phyloP scores from a whole-genome alignment of 2,329 filamentous ascomycete genomes.

The Lachnellula subtilissima region DNA sequence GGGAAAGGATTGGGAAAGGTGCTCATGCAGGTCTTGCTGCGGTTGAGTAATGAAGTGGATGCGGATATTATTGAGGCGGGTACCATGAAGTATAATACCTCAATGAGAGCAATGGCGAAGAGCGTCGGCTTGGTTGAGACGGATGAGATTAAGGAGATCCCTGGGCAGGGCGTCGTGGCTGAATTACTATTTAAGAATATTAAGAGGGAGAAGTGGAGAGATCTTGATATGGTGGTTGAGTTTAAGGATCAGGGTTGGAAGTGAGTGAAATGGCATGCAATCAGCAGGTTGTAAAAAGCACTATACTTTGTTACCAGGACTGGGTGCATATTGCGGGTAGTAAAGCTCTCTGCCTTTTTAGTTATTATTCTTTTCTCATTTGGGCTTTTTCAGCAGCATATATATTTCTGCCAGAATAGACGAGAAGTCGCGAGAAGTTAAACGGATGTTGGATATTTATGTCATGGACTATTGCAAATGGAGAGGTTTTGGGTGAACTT shows the following conservation, averaged over 20 bases:
- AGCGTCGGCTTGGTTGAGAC: constrained; percentile 13
- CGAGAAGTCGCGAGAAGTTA: too few species aligned
- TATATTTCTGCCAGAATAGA: too few species aligned
- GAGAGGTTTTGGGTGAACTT: background rate
- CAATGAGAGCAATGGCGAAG: constrained; percentile 15
- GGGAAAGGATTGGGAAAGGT: constrained; percentile 9
- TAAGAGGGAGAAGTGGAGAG: constrained; percentile 7
- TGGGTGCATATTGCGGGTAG: too few species aligned
- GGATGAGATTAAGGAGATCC: constrained; percentile 23
- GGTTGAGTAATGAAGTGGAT: constrained; percentile 14
- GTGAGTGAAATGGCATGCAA: constrained; percentile 1
- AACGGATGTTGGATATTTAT: too few species aligned
- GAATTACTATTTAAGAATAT: constrained; percentile 17
- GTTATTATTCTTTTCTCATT: too few species aligned
- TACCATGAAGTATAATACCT: constrained; percentile 13
- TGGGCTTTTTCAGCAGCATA: too few species aligned
- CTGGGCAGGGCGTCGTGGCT: constrained; percentile 20
- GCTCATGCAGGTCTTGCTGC: constrained; percentile 7
- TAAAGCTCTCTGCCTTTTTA: too few species aligned
- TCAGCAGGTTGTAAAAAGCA: background rate
- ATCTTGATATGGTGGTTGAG: constrained; percentile 4
- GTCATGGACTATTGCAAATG: too few species aligned
- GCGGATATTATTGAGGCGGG: constrained; percentile 8
- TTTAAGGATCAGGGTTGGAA: constrained; percentile 1
- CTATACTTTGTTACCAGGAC: too few species aligned